Evolutionary conservation across 768 basidiomycete genomes (phyloP), one percentile per base, ranked within the genome.

Genomic region (Russula earlei): DNA sequence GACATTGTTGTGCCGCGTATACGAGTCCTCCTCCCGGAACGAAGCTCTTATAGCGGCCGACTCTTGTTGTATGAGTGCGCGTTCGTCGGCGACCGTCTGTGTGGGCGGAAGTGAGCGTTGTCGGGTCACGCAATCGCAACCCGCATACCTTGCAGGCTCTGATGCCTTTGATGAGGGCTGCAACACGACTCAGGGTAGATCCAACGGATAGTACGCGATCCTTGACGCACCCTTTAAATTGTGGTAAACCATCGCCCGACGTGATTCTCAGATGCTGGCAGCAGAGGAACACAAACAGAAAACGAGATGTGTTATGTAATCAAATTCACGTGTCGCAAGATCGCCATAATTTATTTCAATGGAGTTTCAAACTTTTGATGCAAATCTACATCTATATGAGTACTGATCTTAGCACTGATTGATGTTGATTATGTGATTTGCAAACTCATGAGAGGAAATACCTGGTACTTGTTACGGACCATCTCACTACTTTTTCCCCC

Each of bases 71-170:
- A 98, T 94, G 64, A 97, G 84, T 54, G 85, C 84, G 55, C 95
- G 90, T 73, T 99, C 96, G 76, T 99, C 96, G 59, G 96, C 96
- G 53, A 98, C 85, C 47, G 96, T 99, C 94, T 93, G 55, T 93
- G 55, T 17, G 48, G 27, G 24, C 60, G 57, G 70, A 63, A 43
- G 60, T 60, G 43, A 59, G 56, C 52, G 38, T 34, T 24, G n/a
- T 37, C 27, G 10, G 42, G 20, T 20, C 12, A 34, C 17, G 40
- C 25, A 29, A 24, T 17, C 17, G 15, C 34, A 22, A 31, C 33
- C 31, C 6, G 53, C 65, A 54, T 24, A 68, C 93, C 85, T 99
- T 99, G 83, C 91, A 96, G 59, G 92, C 82, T 60, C 96, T 81
- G 72, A 98, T 95, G 55, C 91, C 93, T 81, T 98, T 98, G 76